phyloP scores from a whole-genome alignment of 1,284 basidiomycete genomes.

The Somion occarium region DNA sequence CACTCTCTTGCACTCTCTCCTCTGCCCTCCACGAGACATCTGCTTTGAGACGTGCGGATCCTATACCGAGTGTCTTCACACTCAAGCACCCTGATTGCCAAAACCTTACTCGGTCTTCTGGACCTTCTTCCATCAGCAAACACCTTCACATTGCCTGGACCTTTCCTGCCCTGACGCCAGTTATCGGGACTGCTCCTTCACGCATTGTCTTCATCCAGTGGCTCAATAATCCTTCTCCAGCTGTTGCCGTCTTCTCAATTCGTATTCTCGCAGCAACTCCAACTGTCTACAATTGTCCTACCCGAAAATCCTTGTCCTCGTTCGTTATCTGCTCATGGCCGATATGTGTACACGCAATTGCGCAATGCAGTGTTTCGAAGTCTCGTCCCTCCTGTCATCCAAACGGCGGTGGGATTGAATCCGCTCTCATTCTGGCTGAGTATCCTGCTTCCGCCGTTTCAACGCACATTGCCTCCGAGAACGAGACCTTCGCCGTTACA shows the following conservation, averaged over 20 bases:
- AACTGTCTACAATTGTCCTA: not conserved
- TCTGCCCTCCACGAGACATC: not conserved
- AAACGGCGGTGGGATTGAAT: too few relatives aligned
- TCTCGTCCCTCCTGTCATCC: not conserved
- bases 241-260: not conserved
- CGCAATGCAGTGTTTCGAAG: not conserved
- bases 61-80: not conserved
- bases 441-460: too few relatives aligned
- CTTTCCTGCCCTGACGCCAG: not conserved
- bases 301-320: not conserved
- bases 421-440: too few relatives aligned
- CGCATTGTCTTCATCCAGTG: not conserved
- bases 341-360: not conserved
- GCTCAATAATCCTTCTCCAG: too few relatives aligned
- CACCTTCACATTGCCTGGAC: not conserved
- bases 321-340: not conserved
- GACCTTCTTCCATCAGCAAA: not conserved
- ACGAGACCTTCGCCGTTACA: too few relatives aligned
- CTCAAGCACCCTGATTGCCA: not conserved
- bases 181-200: not conserved
- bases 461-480: too few relatives aligned
- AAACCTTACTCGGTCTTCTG: not conserved
- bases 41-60: not conserved
- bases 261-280: not conserved
- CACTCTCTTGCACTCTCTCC: not conserved